Conservation (phyloP, 2,329 filamentous ascomycete species). For the Cladophialophora exuberans region DNA sequence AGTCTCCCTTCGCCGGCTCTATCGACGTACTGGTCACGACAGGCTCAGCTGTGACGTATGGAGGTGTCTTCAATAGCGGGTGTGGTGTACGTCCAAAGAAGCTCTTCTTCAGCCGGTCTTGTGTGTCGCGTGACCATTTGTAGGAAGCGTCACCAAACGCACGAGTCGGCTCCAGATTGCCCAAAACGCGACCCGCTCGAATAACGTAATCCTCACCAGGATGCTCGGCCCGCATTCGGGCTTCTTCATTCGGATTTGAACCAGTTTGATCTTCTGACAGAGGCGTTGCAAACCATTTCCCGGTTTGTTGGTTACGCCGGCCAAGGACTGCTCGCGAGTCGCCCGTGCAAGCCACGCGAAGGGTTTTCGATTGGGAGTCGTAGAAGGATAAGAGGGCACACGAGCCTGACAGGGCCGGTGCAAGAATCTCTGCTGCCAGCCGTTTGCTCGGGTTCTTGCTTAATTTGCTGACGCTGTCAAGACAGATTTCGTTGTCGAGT, state of each 20-base stretch:
- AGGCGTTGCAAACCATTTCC: slow-evolving; percentile 90
- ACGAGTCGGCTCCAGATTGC: slow-evolving; percentile 86
- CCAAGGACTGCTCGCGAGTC: slow-evolving; percentile 95
- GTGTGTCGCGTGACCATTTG: slow-evolving; percentile 89
- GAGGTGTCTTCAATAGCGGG: slow-evolving; percentile 80
- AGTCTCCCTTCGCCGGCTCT: slow-evolving; percentile 86
- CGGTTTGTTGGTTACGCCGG: slow-evolving; percentile 68
- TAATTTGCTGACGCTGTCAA: slow-evolving; percentile 90
- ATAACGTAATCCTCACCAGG: slow-evolving; percentile 83
- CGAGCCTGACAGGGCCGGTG: slow-evolving; percentile 93
- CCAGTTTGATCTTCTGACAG: slow-evolving; percentile 95
- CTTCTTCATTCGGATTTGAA: slow-evolving; percentile 79
- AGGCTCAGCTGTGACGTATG: slow-evolving; percentile 96
- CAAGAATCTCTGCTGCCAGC: slow-evolving; percentile 88
- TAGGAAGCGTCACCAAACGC: slow-evolving; percentile 97
- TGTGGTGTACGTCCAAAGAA: slow-evolving; percentile 87
- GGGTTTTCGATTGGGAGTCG: slow-evolving; percentile 80
- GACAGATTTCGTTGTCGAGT: slow-evolving; percentile 90
- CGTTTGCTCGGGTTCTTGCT: slow-evolving; percentile 85
- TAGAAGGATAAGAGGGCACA: slow-evolving; percentile 97
- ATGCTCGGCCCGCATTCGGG: slow-evolving; percentile 80
- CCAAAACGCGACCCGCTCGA: slow-evolving; percentile 85
- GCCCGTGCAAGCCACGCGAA: slow-evolving; percentile 93
- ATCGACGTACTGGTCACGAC: slow-evolving; percentile 92
- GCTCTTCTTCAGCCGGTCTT: slow-evolving; percentile 76